phyloP scores from a whole-genome alignment of 352 stramenopile genomes.

The Globisporangium heterothallicum region DNA sequence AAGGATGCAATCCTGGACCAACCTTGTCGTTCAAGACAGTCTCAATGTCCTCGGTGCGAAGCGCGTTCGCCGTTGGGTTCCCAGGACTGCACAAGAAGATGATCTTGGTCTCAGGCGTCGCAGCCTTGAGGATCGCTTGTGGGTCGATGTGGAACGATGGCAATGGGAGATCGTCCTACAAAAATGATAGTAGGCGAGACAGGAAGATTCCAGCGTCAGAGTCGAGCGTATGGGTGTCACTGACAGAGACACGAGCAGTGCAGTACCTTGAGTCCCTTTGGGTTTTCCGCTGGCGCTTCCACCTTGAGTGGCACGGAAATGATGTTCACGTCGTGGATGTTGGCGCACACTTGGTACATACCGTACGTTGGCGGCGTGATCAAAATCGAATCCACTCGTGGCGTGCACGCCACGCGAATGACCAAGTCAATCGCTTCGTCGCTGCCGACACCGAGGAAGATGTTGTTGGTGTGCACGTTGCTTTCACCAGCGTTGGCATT shows the following conservation, averaged over 20 bases:
- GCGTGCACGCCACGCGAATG: constrained; percentile 95
- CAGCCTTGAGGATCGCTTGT: constrained; percentile 81
- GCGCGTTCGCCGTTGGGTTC: constrained; percentile 95
- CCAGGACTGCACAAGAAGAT: constrained; percentile 97
- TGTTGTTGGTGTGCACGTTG: constrained; percentile 86
- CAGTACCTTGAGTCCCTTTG: constrained; percentile 52
- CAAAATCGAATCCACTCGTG: constrained; percentile 91
- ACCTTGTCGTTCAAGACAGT: constrained; percentile 81
- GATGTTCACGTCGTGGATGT: constrained; percentile 97
- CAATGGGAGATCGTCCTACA: constrained; percentile 34
- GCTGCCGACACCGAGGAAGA: constrained; percentile 97
- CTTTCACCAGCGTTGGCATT: constrained; percentile 39
- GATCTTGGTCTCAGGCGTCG: constrained; percentile 91
- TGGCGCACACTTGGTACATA: constrained; percentile 99
- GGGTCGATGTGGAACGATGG: constrained; percentile 83
- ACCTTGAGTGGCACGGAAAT: constrained; percentile 88
- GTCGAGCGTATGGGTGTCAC: background rate
- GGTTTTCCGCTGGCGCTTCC: constrained; percentile 49
- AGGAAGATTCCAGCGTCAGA: background rate
- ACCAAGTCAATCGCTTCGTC: constrained; percentile 98
- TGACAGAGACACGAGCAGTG: background rate
- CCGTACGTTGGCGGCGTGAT: constrained; percentile 97
- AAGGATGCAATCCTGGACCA: constrained; percentile 5
- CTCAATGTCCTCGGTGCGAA: constrained; percentile 89
- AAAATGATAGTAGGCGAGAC: background rate